These are phyloP conservation scores for Wickerhamomyces rabaulensis DNA, from an alignment of 805 yeast species.

Conservation along the genomic window DNA sequence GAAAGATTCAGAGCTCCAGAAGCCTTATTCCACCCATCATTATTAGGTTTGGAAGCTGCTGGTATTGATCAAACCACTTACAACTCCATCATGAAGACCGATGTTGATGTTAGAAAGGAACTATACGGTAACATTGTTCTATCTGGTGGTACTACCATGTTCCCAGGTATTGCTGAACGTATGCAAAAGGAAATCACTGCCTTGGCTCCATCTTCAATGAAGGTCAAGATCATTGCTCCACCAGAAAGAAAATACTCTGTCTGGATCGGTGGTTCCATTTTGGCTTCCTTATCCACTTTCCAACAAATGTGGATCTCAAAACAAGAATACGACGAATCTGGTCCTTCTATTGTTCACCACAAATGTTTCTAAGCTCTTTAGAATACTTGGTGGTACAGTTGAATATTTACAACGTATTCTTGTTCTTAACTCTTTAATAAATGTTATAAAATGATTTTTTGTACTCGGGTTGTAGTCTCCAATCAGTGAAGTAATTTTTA, in stretches of 20 bases:
- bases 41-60: conserved; percentile 85
- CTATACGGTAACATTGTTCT: conserved; percentile 98
- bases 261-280: conserved; percentile 99
- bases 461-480: neutral
- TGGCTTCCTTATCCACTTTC: conserved; percentile 98
- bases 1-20: conserved; percentile 99
- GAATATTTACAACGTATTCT: neutral
- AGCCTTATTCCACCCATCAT: conserved; percentile 98
- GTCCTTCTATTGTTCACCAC: conserved; percentile 90
- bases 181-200: conserved; percentile 99
- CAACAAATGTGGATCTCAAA: conserved; percentile 99
- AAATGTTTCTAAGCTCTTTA: conserved; percentile 37
- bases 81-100: conserved; percentile 89
- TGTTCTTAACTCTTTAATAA: neutral
- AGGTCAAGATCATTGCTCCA: conserved; percentile 98
- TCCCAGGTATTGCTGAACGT: conserved; percentile 99
- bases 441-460: neutral
- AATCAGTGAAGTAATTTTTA: no score
- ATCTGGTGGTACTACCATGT: conserved; percentile 99
- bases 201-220: conserved; percentile 99
- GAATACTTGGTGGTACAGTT: neutral
- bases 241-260: conserved; percentile 99
- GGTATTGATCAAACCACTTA: conserved; percentile 95
- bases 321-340: conserved; percentile 99
- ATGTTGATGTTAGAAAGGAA: conserved; percentile 98